Evolutionary conservation across 768 basidiomycete genomes (phyloP), one percentile per base, ranked within the genome.

Genomic region (Brasilioporus rufonigricans): DNA sequence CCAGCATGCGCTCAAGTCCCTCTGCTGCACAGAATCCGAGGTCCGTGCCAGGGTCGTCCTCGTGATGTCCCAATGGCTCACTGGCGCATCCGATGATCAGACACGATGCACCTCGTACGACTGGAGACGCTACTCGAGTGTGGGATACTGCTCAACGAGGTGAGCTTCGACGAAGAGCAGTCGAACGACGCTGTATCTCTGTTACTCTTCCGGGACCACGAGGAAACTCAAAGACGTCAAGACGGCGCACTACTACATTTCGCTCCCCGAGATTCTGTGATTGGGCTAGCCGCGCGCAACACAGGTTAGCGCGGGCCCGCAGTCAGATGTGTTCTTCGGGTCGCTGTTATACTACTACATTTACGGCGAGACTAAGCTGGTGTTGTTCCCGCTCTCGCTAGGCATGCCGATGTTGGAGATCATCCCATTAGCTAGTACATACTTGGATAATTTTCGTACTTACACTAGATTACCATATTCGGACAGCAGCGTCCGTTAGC

Each of bases 171-270:
- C 13, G 83, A 80, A 0, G 59, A 74, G 0, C 64, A 73, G 19
- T 74, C 83, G 2, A 65, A 84, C 50, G 84, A 89, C 89, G 0
- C 69, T 75, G 4, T 82, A 82, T 59, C 64, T 91, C 36, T 89
- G 86, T 54, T 90, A 90, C 53, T 75, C 71, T 7, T 73, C 72
- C 66, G 90, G 90, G 5, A 92, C 90, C 1, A 90, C 87, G 0
- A 88, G 90, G 2, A 83, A 84, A 57, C 85, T 91, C 3, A 93
- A 93, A 69, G 91, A 81, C 7, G 80, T 83, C 19, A 72, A 78
- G 81, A 86, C 85, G 0, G 86, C 84, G 0, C 86, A 87, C 65
- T 75, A 79, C 54, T 92, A 93, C 61, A 82, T 79, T 0, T 75
- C 83, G 11, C 76, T 87, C 48, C 61, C 86, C 5, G 74, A 79